Base-by-base conservation (phyloP, 139 green algal species). In the Picochlorum sp. region DNA sequence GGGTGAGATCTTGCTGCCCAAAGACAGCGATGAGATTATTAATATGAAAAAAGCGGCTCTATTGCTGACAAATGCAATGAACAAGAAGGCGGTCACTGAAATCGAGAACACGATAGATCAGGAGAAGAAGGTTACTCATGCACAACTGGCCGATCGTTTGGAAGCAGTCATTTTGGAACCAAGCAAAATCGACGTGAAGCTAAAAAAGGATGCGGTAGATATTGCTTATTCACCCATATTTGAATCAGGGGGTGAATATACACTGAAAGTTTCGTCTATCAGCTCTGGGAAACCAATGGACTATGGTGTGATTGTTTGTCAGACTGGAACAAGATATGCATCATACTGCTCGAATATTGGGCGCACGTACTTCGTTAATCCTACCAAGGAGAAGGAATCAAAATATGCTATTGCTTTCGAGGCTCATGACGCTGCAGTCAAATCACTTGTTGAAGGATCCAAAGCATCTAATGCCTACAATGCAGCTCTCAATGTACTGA, bases 181-280 rank as follows among this genome's bases (percentile, higher is more conserved):
- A 3, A 54, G 62, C 4, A 91, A 90, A 74, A 71, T 83, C 28
- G 31, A 78, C 16, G 60, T 79, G 45, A 79, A 81, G 70, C 60
- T 86, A 11, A 41, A 75, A 31, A 37, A 72, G 2, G 91, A 96
- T 10, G 85, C 89, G 23, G 78, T 92, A 18, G 94, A 99, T 74
- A 85, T 96, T 30, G 92, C 90, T 31, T 99, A 97, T 78, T 83
- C 83, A 2, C 92, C 94, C 21, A 79, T 96, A 45, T 83, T 98
- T 51, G 90, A 96, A 74, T 85, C 69, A 24, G 84, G 90, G 3
- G 80, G 81, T 2, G 49, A 71, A 23, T 91, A 87, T 72, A 87
- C 97, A 68, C 74, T 95, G 11, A 78, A 78, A 44, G 30, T 80
- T 30, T 56, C 51, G 6, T 57, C 54, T 3, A 44, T 28, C 23